Evolutionary conservation across 371 early-diverging fungal species (phyloP), one percentile per base, ranked within the genome.

Genomic region (Fennellomyces sp.): DNA sequence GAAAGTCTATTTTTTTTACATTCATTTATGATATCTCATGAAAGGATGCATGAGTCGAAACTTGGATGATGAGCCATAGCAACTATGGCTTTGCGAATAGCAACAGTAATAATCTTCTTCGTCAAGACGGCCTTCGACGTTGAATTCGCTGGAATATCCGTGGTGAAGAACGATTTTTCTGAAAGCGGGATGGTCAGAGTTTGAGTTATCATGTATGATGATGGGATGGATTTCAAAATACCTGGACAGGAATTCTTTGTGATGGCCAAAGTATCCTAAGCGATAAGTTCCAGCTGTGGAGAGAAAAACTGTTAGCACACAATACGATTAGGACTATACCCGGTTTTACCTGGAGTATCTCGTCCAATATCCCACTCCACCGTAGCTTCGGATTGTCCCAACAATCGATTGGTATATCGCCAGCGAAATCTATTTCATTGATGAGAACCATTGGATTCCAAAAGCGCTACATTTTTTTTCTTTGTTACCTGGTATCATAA

Each of bases 401-500:
- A 23, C 12, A 73, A 17, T 19, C 41, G 62, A 21, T 50, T 42
- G 2, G 72, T 72, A 35, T 71, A 79, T 33, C 42, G 58, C 80
- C 80, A 79, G 25, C 56, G 58, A 36, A 79, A 79, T 47, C 74
- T 68, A 53, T 35, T 10, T n/a, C n/a, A n/a, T n/a, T n/a, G n/a
- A n/a, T n/a, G n/a, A n/a, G n/a, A n/a, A n/a, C 33, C 57, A 57
- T 17, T 30, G 29, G 23, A 42, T 42, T 10, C 21, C 12, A 5
- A n/a, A 42, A n/a, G 12, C 28, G 31, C 47, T 45, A 17, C 12
- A 23, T 2, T 11, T 26, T 41, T 15, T 25, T 30, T 51, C 10
- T 33, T 29, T 35, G 33, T 35, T 63, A 75, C 69, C 72, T 57
- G 2, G 82, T 82, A 52, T 77, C 77, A 61, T 75, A 79, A 53